Evolutionary conservation across 2,329 filamentous ascomycete species (phyloP).

Genomic region (Cytospora piceicola): DNA sequence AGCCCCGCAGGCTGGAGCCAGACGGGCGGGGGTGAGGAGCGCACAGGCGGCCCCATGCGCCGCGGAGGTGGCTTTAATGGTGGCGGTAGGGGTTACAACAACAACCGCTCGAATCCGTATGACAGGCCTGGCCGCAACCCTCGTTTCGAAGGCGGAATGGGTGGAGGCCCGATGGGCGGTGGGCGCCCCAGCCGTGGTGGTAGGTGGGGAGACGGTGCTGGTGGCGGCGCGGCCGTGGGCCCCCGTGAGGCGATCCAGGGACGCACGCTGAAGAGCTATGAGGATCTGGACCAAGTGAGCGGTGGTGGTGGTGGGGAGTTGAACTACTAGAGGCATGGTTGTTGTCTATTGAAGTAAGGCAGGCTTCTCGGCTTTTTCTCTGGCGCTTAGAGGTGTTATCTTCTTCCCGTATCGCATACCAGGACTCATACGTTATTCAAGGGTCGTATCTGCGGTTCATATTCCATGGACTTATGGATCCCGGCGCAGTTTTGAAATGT

Average conservation of each 20-base stretch:
- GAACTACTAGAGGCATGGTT: conserved; percentile 69
- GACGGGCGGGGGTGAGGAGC: conserved; percentile 53
- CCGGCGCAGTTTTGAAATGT: not conserved
- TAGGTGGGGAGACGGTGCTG: conserved; percentile 73
- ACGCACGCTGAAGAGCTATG: conserved; percentile 92
- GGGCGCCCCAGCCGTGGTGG: conserved; percentile 57
- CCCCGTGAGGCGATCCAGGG: conserved; percentile 92
- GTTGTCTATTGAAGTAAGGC: not conserved
- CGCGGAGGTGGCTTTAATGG: conserved; percentile 61
- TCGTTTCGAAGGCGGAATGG: conserved; percentile 55
- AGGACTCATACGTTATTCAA: not conserved
- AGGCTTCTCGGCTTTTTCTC: conserved; percentile 1
- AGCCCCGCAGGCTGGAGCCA: conserved; percentile 54
- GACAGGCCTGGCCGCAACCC: conserved; percentile 65
- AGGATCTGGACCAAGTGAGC: conserved; percentile 88
- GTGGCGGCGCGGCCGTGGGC: conserved; percentile 76
- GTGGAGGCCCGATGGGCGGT: conserved; percentile 43
- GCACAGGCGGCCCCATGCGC: conserved; percentile 67
- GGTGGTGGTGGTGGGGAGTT: conserved; percentile 78
- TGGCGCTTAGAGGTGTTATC: not conserved
- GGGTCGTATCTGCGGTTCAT: not conserved
- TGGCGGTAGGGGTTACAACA: conserved; percentile 52
- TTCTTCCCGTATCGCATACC: not conserved
- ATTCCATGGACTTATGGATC: not conserved
- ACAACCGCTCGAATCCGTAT: conserved; percentile 72